Conservation (phyloP, 148 eudicot genomes). For the Nepenthes gracilis region DNA sequence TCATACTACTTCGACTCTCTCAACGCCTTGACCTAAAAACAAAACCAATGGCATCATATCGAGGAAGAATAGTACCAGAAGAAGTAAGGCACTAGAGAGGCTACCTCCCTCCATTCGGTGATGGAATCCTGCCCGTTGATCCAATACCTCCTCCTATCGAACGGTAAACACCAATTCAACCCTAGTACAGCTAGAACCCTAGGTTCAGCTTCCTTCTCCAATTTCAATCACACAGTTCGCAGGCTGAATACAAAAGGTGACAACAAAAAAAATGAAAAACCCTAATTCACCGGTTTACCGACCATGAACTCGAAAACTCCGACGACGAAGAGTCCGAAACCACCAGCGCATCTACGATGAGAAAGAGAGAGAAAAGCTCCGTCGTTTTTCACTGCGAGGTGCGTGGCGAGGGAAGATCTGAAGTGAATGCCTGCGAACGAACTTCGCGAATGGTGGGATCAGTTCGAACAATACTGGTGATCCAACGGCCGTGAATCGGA, state of each 20-base stretch:
- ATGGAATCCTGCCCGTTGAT: constrained; percentile 37
- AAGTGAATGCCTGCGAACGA: no score
- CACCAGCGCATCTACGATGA: no score
- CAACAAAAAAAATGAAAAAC: not conserved
- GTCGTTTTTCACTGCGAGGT: no score
- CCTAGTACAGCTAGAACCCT: no score
- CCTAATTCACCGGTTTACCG: not conserved
- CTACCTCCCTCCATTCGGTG: constrained; percentile 98
- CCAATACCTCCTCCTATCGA: constrained; percentile 16
- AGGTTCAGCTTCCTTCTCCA: no score
- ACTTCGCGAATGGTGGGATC: no score
- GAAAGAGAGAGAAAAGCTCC: no score
- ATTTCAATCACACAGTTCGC: not conserved
- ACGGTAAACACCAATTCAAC: no score
- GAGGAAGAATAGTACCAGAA: constrained; percentile 51
- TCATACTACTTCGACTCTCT: not conserved
- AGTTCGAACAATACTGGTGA: no score
- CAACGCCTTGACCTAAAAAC: not conserved
- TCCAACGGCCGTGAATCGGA: no score
- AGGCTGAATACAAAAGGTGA: not conserved
- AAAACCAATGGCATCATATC: not conserved
- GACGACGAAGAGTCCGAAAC: no score
- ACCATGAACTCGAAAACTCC: not conserved
- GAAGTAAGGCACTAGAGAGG: constrained; percentile 57
- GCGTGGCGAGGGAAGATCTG: no score